Evolutionary conservation across 148 eudicot genomes (phyloP).

Genomic region (Silene latifolia): DNA sequence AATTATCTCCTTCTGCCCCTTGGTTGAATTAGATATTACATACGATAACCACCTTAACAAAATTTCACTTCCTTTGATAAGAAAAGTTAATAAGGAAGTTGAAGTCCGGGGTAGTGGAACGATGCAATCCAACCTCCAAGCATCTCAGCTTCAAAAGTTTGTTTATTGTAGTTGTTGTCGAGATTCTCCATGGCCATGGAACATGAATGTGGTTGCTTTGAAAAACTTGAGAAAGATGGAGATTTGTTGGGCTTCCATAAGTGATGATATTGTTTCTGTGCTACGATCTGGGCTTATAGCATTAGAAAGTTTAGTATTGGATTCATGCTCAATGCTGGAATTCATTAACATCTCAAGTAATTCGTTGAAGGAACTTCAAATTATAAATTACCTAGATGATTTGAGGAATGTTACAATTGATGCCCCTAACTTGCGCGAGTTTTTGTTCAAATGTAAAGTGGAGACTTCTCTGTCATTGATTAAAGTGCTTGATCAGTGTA

Average conservation of each 20-base stretch:
- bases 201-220: background rate
- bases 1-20: background rate
- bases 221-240: constrained; percentile 7
- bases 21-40: background rate
- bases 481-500: too few species aligned
- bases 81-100: background rate
- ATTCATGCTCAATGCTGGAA: background rate
- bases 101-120: background rate
- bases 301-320: background rate
- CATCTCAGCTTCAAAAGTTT: background rate
- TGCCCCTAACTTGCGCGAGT: too few species aligned
- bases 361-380: too few species aligned
- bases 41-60: background rate
- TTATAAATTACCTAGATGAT: too few species aligned
- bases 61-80: constrained; percentile 4
- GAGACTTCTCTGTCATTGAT: too few species aligned
- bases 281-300: background rate
- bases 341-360: background rate
- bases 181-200: background rate
- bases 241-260: background rate
- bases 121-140: background rate
- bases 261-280: background rate
- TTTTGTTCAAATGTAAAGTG: too few species aligned
- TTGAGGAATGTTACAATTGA: too few species aligned
- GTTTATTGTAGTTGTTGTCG: background rate